Evolutionary conservation across 2,329 filamentous ascomycete genomes (phyloP), one percentile per base, ranked within the genome.

Genomic region (Exophiala oligosperma): DNA sequence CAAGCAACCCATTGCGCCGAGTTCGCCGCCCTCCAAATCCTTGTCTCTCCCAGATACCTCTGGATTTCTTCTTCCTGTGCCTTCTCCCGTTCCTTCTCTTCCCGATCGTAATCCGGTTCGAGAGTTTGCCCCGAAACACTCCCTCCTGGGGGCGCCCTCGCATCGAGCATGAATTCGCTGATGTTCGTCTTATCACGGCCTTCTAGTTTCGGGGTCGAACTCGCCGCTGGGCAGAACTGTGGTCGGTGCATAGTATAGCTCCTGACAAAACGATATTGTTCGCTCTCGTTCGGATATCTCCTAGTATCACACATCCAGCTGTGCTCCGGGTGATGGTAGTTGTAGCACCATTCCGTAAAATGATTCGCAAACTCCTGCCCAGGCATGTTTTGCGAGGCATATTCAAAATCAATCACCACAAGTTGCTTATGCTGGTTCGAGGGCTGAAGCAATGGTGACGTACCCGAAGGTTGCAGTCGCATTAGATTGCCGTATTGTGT

Each of bases 401-500:
- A 99, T 70, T 99, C 94, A 69, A 99, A 99, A 72, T 99, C 94
- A 69, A 99, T 99, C 63, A 99, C 94, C 14, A 97, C 84, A 12
- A 99, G 84, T 74, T 96, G 93, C 74, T 96, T 97, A 77, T 99
- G 94, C 66, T 93, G 87, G 74, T 97, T 97, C 58, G 90, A 87
- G 0, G 94, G 92, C 50, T 94, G 84, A 9, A 97, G 81, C 6
- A 97, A 83, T 0, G 93, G 94, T 0, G 92, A 97, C 67, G 92
- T 88, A 49, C 80, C 81, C 40, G 77, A 77, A 1, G 84, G 84
- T 65, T 91, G 84, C 72, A 88, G 77, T 38, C 92, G 91, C 50
- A 99, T 85, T 62, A 99, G 94, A 71, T 99, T 99, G 64, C 94
- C 94, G 69, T 99, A 97, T 86, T 99, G 94, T 3, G 94, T 96